phyloP scores from a whole-genome alignment of 306 rosid species.

The Cucurbita pepo region DNA sequence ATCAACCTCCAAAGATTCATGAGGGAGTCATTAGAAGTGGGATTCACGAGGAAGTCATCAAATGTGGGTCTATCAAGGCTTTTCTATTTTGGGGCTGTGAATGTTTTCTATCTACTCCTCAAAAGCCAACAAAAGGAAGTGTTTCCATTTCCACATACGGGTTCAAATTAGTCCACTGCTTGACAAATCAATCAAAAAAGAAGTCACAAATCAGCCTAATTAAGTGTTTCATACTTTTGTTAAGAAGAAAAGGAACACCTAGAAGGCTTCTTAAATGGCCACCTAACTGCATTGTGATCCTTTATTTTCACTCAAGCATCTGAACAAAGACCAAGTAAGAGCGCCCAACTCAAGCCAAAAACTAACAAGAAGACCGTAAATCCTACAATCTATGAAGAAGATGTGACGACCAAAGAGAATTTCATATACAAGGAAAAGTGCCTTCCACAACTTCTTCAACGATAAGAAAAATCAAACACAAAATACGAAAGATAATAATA shows the following conservation, averaged over 20 bases:
- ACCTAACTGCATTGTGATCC: not conserved
- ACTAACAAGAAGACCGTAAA: not conserved
- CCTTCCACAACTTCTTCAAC: not conserved
- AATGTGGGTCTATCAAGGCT: not conserved
- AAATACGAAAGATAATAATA: too few species aligned
- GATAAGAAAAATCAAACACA: not conserved
- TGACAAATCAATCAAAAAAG: not conserved
- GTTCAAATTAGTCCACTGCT: not conserved
- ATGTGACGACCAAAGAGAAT: not conserved
- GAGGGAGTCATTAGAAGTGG: not conserved
- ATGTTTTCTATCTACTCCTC: not conserved
- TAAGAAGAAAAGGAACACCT: not conserved
- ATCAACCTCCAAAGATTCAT: too few species aligned
- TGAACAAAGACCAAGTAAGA: not conserved
- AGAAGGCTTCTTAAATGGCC: not conserved
- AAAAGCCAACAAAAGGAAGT: not conserved
- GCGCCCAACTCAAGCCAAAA: not conserved
- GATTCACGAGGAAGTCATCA: not conserved
- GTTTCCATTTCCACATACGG: not conserved
- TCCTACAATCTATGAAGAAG: not conserved
- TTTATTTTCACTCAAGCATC: not conserved
- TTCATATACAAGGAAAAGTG: not conserved
- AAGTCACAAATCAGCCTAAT: not conserved
- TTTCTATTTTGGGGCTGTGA: not conserved
- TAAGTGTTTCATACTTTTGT: not conserved